These are phyloP conservation scores for Tarenaya hassleriana DNA, from an alignment of 345 rosid species.

Conservation along the genomic window DNA sequence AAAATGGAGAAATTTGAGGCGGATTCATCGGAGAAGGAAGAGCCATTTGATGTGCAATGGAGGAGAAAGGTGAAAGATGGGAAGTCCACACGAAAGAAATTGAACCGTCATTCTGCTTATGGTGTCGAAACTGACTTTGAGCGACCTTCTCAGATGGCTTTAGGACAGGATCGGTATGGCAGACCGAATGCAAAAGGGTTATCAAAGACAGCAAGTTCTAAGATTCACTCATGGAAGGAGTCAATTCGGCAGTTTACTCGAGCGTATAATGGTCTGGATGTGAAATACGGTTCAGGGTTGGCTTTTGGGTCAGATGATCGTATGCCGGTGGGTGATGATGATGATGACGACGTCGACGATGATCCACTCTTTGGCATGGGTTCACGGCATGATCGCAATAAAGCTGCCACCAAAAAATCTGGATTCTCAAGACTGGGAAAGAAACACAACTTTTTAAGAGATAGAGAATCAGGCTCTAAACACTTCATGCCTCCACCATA, in stretches of 20 bases:
- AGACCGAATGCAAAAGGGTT: conserved; percentile 47
- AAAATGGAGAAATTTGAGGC: conserved; percentile 54
- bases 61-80: conserved; percentile 49
- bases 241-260: conserved; percentile 35
- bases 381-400: conserved; percentile 40
- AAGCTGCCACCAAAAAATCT: conserved; percentile 32
- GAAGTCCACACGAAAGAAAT: conserved; percentile 39
- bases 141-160: conserved; percentile 31
- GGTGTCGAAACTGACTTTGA: conserved; percentile 42
- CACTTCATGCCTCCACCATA: conserved; percentile 47
- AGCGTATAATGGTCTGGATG: conserved; percentile 35
- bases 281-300: conserved; percentile 40
- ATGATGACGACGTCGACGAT: conserved; percentile 43
- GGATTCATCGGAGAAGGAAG: conserved; percentile 59
- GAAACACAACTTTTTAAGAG: conserved; percentile 42
- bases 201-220: conserved; percentile 47
- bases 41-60: conserved; percentile 51
- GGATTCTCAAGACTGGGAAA: conserved; percentile 44
- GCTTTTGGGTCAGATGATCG: conserved; percentile 43
- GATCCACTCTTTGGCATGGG: conserved; percentile 63
- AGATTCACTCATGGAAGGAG: conserved; percentile 36
- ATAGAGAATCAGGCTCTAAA: conserved; percentile 39
- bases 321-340: conserved; percentile 22
- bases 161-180: conserved; percentile 42
- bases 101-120: conserved; percentile 36